These are phyloP conservation scores for Fusarium praegraminearum DNA, from an alignment of 2,329 filamentous ascomycete genomes.

Conservation along the genomic window DNA sequence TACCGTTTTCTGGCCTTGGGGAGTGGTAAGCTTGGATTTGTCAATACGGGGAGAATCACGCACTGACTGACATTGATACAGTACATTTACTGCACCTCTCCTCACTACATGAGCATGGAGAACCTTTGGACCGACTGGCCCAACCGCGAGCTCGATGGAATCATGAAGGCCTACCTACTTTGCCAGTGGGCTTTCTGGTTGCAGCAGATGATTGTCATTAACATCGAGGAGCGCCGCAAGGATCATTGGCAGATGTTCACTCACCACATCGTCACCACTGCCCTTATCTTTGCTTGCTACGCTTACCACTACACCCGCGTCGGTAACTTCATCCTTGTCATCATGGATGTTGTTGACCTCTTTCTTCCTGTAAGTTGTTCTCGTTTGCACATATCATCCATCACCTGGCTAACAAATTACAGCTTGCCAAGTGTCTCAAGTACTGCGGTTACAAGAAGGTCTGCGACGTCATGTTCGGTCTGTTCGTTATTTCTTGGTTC, in stretches of 20 bases:
- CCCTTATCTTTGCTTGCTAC: conserved; percentile 84
- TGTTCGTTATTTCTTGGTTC: conserved; percentile 90
- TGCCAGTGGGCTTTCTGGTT: conserved; percentile 93
- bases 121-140: conserved; percentile 91
- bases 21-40: conserved; percentile 73
- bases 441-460: conserved; percentile 81
- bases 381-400: conserved; percentile 75
- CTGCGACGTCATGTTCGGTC: conserved; percentile 85
- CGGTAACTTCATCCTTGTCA: conserved; percentile 86
- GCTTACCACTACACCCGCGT: conserved; percentile 88
- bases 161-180: conserved; percentile 90
- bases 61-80: conserved; percentile 53
- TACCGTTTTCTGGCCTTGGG: conserved; percentile 81
- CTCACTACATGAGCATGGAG: conserved; percentile 80
- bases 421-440: conserved; percentile 94
- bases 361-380: conserved; percentile 85
- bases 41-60: not conserved
- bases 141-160: conserved; percentile 75
- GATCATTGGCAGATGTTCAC: conserved; percentile 97
- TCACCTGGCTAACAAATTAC: conserved; percentile 71
- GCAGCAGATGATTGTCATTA: conserved; percentile 92
- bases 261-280: conserved; percentile 91
- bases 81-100: conserved; percentile 84
- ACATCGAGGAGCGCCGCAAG: conserved; percentile 94
- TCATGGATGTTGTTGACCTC: conserved; percentile 95